Percentiles rank a stretch among this genome's conserved stretches.
These are phyloP conservation scores for Myriangium duriaei DNA, from an alignment of 2,329 filamentous ascomycete genomes.

Conservation along the genomic window DNA sequence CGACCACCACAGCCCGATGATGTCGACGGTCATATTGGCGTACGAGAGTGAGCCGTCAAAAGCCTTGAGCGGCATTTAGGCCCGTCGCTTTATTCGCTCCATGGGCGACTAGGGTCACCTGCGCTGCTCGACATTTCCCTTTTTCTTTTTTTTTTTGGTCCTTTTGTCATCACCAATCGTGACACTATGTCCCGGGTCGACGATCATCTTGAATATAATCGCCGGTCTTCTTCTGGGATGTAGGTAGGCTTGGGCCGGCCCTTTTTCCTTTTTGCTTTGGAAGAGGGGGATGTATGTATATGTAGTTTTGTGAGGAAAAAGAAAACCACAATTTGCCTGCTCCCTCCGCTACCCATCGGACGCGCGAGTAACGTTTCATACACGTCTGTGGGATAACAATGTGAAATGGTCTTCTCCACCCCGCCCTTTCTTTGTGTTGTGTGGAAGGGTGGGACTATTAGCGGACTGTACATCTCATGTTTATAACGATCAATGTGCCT, in stretches of 20 bases:
- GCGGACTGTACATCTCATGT: too few relatives aligned
- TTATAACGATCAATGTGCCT: too few relatives aligned
- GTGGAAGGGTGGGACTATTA: slow-evolving; percentile 9
- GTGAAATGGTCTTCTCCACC: slow-evolving; percentile 8
- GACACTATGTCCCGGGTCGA: too few relatives aligned
- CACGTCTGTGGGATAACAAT: slow-evolving; percentile 7
- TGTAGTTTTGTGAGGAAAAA: too few relatives aligned
- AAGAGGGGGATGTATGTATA: too few relatives aligned
- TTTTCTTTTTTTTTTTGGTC: too few relatives aligned
- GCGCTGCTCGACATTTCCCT: slow-evolving; percentile 6
- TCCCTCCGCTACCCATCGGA: slow-evolving; percentile 7
- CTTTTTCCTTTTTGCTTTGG: too few relatives aligned
- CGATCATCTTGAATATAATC: too few relatives aligned
- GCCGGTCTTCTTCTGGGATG: too few relatives aligned
- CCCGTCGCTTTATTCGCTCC: not conserved
- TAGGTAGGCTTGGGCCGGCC: too few relatives aligned
- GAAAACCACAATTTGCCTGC: slow-evolving; percentile 9
- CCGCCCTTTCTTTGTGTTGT: slow-evolving; percentile 1
- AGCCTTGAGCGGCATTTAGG: slow-evolving; percentile 7
- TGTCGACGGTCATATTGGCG: slow-evolving; percentile 9
- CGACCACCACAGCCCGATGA: slow-evolving; percentile 2
- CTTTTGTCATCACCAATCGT: too few relatives aligned
- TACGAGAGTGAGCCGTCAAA: slow-evolving; percentile 6
- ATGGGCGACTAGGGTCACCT: slow-evolving; percentile 7
- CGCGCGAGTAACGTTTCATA: slow-evolving; percentile 8